These are phyloP conservation scores for Boehmeria nivea DNA, from an alignment of 306 rosid species.

Conservation along the genomic window DNA sequence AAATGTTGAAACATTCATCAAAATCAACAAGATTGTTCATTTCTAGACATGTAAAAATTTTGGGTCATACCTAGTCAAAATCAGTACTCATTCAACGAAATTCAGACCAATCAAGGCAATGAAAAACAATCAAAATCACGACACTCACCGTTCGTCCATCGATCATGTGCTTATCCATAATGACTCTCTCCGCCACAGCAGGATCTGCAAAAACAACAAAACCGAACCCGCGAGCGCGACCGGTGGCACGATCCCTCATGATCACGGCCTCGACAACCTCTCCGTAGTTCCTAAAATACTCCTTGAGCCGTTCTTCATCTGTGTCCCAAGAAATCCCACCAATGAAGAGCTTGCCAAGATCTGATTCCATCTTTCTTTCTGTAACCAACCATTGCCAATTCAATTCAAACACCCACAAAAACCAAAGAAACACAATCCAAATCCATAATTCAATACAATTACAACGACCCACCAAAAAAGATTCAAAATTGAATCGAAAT, in stretches of 20 bases:
- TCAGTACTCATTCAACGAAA: conserved; percentile 10
- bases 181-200: conserved; percentile 77
- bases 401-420: conserved; percentile 19
- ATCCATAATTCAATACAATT: conserved; percentile 28
- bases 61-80: background rate
- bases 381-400: no score
- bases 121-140: conserved; percentile 17
- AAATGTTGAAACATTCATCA: conserved; percentile 1
- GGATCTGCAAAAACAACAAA: conserved; percentile 86
- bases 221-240: conserved; percentile 96
- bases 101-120: conserved; percentile 12
- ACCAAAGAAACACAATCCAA: background rate
- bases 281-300: conserved; percentile 71
- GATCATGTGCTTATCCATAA: conserved; percentile 79
- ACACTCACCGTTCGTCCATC: conserved; percentile 85
- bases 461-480: no score
- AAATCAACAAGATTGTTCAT: background rate
- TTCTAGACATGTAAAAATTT: background rate
- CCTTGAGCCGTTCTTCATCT: conserved; percentile 85
- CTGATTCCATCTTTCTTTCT: conserved; percentile 71
- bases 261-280: conserved; percentile 92
- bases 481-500: no score
- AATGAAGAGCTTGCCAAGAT: conserved; percentile 97
- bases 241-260: conserved; percentile 94
- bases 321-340: conserved; percentile 99